A percentile compares a stretch with the other conserved stretches of the same genome.
phyloP scores from a whole-genome alignment of 495 filamentous ascomycete species.

The Podospora appendiculata region DNA sequence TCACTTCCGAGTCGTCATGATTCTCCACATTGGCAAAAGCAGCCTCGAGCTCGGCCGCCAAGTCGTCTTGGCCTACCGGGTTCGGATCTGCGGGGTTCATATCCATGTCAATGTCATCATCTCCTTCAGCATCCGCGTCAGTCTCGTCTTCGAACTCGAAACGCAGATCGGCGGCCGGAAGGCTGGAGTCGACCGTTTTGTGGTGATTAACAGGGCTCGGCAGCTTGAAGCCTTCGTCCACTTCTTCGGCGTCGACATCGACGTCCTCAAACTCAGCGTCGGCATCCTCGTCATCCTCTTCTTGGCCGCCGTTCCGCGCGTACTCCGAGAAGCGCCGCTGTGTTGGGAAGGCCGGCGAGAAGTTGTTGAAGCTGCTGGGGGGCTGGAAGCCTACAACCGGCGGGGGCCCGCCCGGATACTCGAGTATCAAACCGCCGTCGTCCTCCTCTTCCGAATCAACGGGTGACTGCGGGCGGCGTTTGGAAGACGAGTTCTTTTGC shows the following conservation, averaged over 20 bases:
- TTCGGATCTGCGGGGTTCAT: neutral
- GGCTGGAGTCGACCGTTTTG: neutral
- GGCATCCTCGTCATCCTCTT: conserved; percentile 28
- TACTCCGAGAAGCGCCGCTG: conserved; percentile 36
- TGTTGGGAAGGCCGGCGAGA: conserved; percentile 27
- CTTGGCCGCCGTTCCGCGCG: conserved; percentile 22
- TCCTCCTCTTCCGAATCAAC: conserved; percentile 32
- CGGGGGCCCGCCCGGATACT: conserved; percentile 34
- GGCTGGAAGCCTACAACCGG: conserved; percentile 5
- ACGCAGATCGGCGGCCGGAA: neutral
- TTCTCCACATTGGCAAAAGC: conserved; percentile 21
- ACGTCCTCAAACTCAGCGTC: conserved; percentile 17
- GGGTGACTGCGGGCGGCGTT: conserved; percentile 10
- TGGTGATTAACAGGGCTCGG: conserved; percentile 23
- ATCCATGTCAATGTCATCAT: conserved; percentile 17
- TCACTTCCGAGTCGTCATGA: conserved; percentile 23
- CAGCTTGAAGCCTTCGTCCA: conserved; percentile 21
- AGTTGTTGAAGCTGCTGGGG: conserved; percentile 15
- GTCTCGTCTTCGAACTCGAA: conserved; percentile 12
- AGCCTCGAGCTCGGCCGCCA: conserved; percentile 31
- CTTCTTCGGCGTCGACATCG: conserved; percentile 18
- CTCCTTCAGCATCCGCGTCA: conserved; percentile 16
- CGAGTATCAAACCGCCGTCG: conserved; percentile 36
- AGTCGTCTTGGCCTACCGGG: conserved; percentile 7
- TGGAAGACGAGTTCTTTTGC: conserved; percentile 12